Percentiles rank a stretch among this genome's conserved stretches.
Conservation (phyloP, 2,329 filamentous ascomycete species). For the Ambrosiella cleistominuta region DNA sequence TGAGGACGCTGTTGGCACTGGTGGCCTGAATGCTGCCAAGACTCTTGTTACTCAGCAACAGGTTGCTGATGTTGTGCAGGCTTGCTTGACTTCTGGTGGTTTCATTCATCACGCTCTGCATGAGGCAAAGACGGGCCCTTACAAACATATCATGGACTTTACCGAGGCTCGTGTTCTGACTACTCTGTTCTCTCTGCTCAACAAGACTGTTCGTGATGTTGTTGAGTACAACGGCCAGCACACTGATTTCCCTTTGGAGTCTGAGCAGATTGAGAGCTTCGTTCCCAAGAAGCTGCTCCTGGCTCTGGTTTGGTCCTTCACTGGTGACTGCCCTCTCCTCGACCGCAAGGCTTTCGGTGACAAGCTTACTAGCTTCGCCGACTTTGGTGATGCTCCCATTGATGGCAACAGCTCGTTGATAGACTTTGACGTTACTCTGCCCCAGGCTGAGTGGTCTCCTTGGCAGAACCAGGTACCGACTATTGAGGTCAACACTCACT, state of each 20-base stretch:
- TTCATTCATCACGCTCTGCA: slow-evolving; percentile 65
- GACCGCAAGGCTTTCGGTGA: slow-evolving; percentile 87
- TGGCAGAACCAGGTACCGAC: slow-evolving; percentile 93
- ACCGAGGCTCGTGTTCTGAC: slow-evolving; percentile 78
- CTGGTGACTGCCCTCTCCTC: slow-evolving; percentile 75
- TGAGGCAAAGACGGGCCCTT: slow-evolving; percentile 48
- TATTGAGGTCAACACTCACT: slow-evolving; percentile 96
- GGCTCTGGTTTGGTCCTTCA: slow-evolving; percentile 86
- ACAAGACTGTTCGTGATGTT: slow-evolving; percentile 80
- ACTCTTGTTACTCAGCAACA: slow-evolving; percentile 62
- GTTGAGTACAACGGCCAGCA: slow-evolving; percentile 95
- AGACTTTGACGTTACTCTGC: slow-evolving; percentile 81
- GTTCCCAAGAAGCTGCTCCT: slow-evolving; percentile 87
- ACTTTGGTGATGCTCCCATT: slow-evolving; percentile 67
- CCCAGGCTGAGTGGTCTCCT: slow-evolving; percentile 70
- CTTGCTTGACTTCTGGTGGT: slow-evolving; percentile 58
- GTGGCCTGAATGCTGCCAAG: slow-evolving; percentile 56
- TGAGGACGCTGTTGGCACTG: slow-evolving; percentile 62
- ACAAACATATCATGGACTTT: slow-evolving; percentile 97
- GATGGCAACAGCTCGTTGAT: slow-evolving; percentile 73
- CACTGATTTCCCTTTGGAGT: slow-evolving; percentile 78
- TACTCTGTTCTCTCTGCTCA: slow-evolving; percentile 86
- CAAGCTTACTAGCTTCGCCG: slow-evolving; percentile 62
- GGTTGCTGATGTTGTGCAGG: slow-evolving; percentile 61
- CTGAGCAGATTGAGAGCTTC: slow-evolving; percentile 77